Evolutionary conservation across 2,329 filamentous ascomycete species (phyloP), one percentile per base, ranked within the genome.

Genomic region (Huntiella abstrusa): DNA sequence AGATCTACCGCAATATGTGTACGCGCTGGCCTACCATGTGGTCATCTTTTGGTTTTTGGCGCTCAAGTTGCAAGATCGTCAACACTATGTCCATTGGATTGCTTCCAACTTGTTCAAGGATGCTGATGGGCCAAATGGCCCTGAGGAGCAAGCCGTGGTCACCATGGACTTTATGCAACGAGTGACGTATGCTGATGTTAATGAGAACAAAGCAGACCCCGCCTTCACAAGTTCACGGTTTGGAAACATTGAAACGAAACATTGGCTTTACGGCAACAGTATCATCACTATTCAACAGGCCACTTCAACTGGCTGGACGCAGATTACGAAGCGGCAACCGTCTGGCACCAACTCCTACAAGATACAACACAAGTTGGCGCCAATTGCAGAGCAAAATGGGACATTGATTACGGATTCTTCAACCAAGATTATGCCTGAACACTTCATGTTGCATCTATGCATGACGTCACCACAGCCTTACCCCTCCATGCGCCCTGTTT

Each of bases 11-110:
- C 83, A 91, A 60, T 98, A 98, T 58, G 84, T 98, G 19, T 91
- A 92, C 59, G 83, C 86, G 1, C 67, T 96, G 45, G 88, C 88
- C 6, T 94, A 94, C 58, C 87, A 96, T 58, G 85, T 94, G 54
- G 87, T 98, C 53, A 81, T 86, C 1, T 95, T 93, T 58, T 98
- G 91, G 91, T 98, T 96, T 58, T 70, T 98, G 54, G 83, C 86
- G 1, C 61, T 98, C 54, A 88, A 85, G 56, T 70, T 94, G 44
- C 75, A 80, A 34, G 86, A 95, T 57, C 78, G 91, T 43, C 75
- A 80, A 33, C 83, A 76, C 51, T 80, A 93, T 53, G 86, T 95
- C 44, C 77, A 77, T 22, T 94, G 85, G 83, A 94, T 98, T 52
- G 80, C 83, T 8, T 85, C 80, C 56, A 85, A 85, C 52, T 69